Evolutionary conservation across 106 monocot genomes (phyloP), one percentile per base, ranked within the genome.

Genomic region (Hemerocallis citrina): DNA sequence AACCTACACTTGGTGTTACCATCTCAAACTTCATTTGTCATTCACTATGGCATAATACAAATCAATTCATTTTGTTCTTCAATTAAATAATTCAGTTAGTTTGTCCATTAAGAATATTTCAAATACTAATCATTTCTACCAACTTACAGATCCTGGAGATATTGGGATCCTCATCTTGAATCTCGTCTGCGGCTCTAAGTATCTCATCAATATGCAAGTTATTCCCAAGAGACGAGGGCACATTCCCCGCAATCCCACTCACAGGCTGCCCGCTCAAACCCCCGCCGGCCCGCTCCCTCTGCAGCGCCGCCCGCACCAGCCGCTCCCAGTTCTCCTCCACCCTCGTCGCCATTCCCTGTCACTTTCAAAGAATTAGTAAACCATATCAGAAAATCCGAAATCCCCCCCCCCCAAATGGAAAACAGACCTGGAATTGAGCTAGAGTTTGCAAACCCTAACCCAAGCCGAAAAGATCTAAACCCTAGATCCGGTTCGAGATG

Each of bases 161-260:
- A 40, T 59, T 87, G 34, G 91, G 81, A 43, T 98, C 96, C 67
- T 91, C 96, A 2, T 87, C 76, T 30, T 87, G 86, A 58, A 98
- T 79, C 84, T 91, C 91, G 35, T 98, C 91, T 10, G 96, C 96
- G 3, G 81, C 81, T 35, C 84, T 63, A 20, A 98, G 87, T 36
- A 98, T 85, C 72, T 98, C 91, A 17, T 98, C 84, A 34, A 91
- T 91, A 63, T 91, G 96, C 64, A 76, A 52, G 52, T 87, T 90
- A 64, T 94, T 86, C 4, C 67, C 72, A 19, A 98, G 72, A 21
- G 69, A 91, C 22, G 96, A 67, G 4, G 96, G 96, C 25, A 98
- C 96, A 52, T 55, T 75, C 8, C 86, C 90, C 2, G 90, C 83
- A n/a, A 87, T 85, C 5, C 87, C 90, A 33, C 64, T 80, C 6